phyloP scores from a whole-genome alignment of 305 asterid species.

The Fraxinus sp. region DNA sequence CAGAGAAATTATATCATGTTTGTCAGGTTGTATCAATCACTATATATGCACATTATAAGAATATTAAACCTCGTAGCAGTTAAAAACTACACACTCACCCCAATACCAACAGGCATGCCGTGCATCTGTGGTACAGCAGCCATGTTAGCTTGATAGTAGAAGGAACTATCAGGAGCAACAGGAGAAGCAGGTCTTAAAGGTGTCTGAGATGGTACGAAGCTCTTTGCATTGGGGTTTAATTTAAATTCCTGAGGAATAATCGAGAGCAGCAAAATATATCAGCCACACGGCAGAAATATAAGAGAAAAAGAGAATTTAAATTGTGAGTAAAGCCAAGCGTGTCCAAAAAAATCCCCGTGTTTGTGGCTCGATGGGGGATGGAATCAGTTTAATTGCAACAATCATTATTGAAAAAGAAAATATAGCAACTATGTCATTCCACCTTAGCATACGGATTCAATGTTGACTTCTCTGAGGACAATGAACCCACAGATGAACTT shows the following conservation, averaged over 20 bases:
- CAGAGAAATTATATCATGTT: slow-evolving; percentile 14
- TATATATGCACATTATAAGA: slow-evolving; percentile 1
- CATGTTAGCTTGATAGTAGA: slow-evolving; percentile 77
- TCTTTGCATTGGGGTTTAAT: slow-evolving; percentile 83
- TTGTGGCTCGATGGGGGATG: neutral
- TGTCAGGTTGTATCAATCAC: neutral
- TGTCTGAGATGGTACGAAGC: slow-evolving; percentile 68
- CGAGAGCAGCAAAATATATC: slow-evolving; percentile 17
- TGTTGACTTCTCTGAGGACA: slow-evolving; percentile 82
- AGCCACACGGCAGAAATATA: neutral
- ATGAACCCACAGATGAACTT: slow-evolving; percentile 78
- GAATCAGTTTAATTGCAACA: neutral
- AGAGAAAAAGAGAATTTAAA: neutral
- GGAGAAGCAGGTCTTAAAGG: slow-evolving; percentile 78
- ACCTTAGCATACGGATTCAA: slow-evolving; percentile 95
- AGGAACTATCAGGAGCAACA: slow-evolving; percentile 65
- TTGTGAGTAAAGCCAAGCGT: neutral
- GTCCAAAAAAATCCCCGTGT: neutral
- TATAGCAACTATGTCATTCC: slow-evolving; percentile 10
- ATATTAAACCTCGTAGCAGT: slow-evolving; percentile 13
- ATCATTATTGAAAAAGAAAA: neutral
- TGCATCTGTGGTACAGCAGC: slow-evolving; percentile 69
- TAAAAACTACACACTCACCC: slow-evolving; percentile 52
- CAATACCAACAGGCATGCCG: slow-evolving; percentile 77
- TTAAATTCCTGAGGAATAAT: slow-evolving; percentile 72